Base-by-base conservation (phyloP, 495 filamentous ascomycete species). In the Lasiosphaeria hispida region DNA sequence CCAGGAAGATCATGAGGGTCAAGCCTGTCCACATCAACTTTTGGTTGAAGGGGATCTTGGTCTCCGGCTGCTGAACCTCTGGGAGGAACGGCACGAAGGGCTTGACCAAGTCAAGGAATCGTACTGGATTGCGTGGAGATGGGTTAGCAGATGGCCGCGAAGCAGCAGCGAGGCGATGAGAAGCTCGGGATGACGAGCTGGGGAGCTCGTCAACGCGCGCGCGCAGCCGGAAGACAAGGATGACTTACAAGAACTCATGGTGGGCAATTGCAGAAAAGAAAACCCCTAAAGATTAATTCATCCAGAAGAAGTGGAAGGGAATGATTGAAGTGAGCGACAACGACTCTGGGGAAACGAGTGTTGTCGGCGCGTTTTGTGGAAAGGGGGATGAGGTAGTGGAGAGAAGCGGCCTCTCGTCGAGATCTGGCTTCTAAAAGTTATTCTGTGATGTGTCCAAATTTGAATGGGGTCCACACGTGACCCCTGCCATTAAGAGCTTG, bases 11-110 rank as follows among this genome's bases (percentile, higher is more conserved):
- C 69, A 97, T 78, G 63, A 97, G 81, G 55, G 93, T 97, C 76
- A 96, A 85, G 72, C 92, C 93, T 37, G 95, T 99, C 95, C 95
- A 99, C 92, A 97, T 96, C 84, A 97, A 78, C 80, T 95, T 93
- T 79, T 97, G 93, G 81, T 95, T 93, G 85, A 97, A 99, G 62
- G 93, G 90, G 48, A 92, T 87, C 81, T 96, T 96, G 66, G 87
- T 87, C 80, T 99, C 94, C 58, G 94, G 95, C 66, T 95, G 87
- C 78, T 92, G 87, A 75, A 99, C 94, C 87, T 99, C 94, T 72
- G 94, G 94, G 73, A 99, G 88, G 83, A 97, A 88, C 77, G 94
- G 92, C 81, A 92, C 88, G 77, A 99, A 99, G 75, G 95, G 94
- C 78, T 97, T 99, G 78, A 99, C 93, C 65, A 97, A 84, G 78